Evolutionary conservation across 768 basidiomycete genomes (phyloP).

Genomic region (Suillus variegatus): DNA sequence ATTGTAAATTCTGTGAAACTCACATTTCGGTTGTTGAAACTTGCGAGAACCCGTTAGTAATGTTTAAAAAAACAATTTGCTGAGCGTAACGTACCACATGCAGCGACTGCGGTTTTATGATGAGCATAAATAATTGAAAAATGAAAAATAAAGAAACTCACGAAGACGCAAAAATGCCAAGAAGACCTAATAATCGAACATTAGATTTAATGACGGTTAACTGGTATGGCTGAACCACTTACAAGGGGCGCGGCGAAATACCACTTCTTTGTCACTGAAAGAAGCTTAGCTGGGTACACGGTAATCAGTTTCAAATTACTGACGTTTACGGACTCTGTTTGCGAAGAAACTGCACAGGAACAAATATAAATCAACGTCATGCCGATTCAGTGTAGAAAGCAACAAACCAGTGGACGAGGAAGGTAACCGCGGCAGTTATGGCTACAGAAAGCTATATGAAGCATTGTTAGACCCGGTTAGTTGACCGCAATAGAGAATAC

Average conservation of each 20-base stretch:
- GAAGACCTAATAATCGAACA: slow-evolving; percentile 18
- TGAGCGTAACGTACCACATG: slow-evolving; percentile 24
- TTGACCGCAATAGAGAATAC: background rate
- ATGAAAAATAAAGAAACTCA: slow-evolving; percentile 16
- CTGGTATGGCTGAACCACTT: background rate
- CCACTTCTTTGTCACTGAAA: slow-evolving; percentile 33
- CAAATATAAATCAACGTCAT: background rate
- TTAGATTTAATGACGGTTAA: background rate
- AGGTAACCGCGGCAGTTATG: slow-evolving; percentile 31
- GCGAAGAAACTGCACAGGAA: slow-evolving; percentile 29
- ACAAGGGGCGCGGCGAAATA: slow-evolving; percentile 33
- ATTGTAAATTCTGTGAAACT: background rate
- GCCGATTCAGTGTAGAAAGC: background rate
- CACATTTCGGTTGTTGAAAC: slow-evolving; percentile 36
- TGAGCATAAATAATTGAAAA: background rate
- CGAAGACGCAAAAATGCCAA: slow-evolving; percentile 35
- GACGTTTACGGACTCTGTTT: slow-evolving; percentile 35
- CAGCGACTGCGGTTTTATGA: slow-evolving; percentile 22
- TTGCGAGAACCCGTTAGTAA: background rate
- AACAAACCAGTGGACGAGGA: slow-evolving; percentile 35
- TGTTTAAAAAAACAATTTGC: background rate
- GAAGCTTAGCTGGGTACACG: slow-evolving; percentile 3
- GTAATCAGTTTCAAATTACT: slow-evolving; percentile 4
- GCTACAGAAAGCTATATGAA: slow-evolving; percentile 31
- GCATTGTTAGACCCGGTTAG: background rate